Conservation (phyloP, 257 asterid genomes). For the Capsicum pubescens region DNA sequence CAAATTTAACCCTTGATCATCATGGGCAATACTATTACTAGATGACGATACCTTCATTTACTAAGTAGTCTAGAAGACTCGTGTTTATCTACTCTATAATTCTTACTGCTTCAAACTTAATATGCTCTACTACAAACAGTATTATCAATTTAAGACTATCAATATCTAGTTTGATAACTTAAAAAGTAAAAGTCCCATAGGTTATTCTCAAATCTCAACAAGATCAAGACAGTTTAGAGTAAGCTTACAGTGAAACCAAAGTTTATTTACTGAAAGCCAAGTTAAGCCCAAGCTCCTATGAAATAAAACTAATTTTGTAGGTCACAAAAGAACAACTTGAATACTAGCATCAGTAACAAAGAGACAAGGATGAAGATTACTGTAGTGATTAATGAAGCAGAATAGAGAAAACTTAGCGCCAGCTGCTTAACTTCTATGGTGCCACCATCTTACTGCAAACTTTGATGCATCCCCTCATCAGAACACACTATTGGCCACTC, state of each 20-base stretch:
- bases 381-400: not conserved
- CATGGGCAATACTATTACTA: slow-evolving; percentile 18
- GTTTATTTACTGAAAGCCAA: not conserved
- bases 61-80: slow-evolving; percentile 5
- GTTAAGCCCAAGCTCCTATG: not conserved
- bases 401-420: not conserved
- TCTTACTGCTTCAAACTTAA: not conserved
- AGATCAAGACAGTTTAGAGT: slow-evolving; percentile 19
- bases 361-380: not conserved
- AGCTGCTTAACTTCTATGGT: slow-evolving; percentile 23
- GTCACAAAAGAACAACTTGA: not conserved
- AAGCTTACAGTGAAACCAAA: not conserved
- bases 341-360: not conserved
- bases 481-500: not conserved
- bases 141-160: slow-evolving; percentile 5
- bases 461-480: slow-evolving; percentile 14
- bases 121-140: not conserved
- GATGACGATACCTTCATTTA: slow-evolving; percentile 35
- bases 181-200: not conserved
- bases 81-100: not conserved
- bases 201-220: not conserved
- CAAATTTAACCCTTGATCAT: slow-evolving; percentile 32
- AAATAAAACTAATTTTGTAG: not conserved
- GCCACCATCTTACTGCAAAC: not conserved
- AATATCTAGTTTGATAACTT: not conserved